Evolutionary conservation across 495 filamentous ascomycete species (phyloP).

Genomic region (Trichocladium uniseriatum): DNA sequence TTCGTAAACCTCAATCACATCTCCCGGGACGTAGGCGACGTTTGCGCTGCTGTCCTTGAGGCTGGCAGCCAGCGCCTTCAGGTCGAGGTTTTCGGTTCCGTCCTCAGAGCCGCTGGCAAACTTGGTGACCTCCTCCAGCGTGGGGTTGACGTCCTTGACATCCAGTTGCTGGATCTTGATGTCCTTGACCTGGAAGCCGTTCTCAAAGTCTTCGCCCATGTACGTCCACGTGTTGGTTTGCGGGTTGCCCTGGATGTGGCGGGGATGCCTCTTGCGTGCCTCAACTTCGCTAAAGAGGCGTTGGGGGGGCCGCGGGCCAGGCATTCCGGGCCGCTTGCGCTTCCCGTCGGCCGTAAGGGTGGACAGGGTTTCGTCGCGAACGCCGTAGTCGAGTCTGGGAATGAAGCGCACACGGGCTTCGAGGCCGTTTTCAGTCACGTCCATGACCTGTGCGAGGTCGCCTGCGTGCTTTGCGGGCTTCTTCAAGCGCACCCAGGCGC

Average conservation of each 20-base stretch:
- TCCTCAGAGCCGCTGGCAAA: conserved; percentile 85
- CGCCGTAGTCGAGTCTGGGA: conserved; percentile 84
- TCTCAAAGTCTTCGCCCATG: conserved; percentile 76
- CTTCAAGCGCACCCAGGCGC: conserved; percentile 84
- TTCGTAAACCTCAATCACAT: conserved; percentile 89
- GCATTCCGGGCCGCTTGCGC: conserved; percentile 60
- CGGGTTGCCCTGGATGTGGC: conserved; percentile 54
- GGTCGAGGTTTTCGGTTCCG: conserved; percentile 85
- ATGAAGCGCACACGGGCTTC: conserved; percentile 80
- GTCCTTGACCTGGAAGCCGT: conserved; percentile 90
- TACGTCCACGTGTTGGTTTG: conserved; percentile 71
- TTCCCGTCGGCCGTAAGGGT: conserved; percentile 54
- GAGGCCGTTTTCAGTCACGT: conserved; percentile 85
- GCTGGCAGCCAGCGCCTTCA: conserved; percentile 78
- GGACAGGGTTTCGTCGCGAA: conserved; percentile 57
- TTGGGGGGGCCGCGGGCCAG: conserved; percentile 67
- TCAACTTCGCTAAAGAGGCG: conserved; percentile 89
- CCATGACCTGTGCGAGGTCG: conserved; percentile 88
- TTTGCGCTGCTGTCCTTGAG: conserved; percentile 68
- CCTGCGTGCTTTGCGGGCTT: conserved; percentile 71
- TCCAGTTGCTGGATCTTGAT: conserved; percentile 78
- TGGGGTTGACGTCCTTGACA: conserved; percentile 83
- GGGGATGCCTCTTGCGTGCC: conserved; percentile 77
- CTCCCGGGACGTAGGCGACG: conserved; percentile 79
- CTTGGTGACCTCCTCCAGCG: conserved; percentile 86